Evolutionary conservation across 345 rosid species (phyloP), one percentile per base, ranked within the genome.

Genomic region (Aethionema arabicum): DNA sequence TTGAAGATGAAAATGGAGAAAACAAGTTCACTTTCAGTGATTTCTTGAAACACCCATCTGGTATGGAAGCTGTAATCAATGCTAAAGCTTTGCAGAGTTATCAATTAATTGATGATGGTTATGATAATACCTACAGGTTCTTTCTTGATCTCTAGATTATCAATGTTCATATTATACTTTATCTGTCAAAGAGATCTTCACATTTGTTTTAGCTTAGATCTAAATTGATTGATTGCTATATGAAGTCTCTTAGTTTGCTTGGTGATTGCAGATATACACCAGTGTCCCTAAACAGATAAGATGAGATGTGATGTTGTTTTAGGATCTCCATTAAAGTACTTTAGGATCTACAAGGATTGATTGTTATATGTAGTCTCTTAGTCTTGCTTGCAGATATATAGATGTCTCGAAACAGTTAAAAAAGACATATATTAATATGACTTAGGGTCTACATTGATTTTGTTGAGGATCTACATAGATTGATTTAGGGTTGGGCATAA

Each of bases 31-130:
- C 80, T 51, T 76, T 87, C 33, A 67, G 77, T 56, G 85, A 83
- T 30, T 90, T 90, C 54, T 41, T 90, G 63, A 79, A 68, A 40
- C 88, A 87, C 15, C 89, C 92, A 31, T 79, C 81, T 37, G 97
- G 95, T 7, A 72, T 83, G 72, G 66, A 85, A 65, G 84, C 92
- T 42, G 66, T 90, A 33, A 72, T 90, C 69, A 90, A 90, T 60
- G 78, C 86, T 6, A 76, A 77, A 4, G 83, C 85, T 52, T 73
- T 90, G 72, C 79, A 83, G 60, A 72, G 80, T 63, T 80, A 79
- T 68, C 79, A 80, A 43, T 56, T 72, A 56, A 61, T 90, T 57
- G 85, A 80, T 45, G 54, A 63, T 63, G 37, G 2, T n/a, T n/a
- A n/a, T 65, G 48, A 71, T 63, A 73, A 79, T 52, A 76, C 82